These are phyloP conservation scores for Fusarium sp. DNA, from an alignment of 2,329 filamentous ascomycete species.

Conservation along the genomic window DNA sequence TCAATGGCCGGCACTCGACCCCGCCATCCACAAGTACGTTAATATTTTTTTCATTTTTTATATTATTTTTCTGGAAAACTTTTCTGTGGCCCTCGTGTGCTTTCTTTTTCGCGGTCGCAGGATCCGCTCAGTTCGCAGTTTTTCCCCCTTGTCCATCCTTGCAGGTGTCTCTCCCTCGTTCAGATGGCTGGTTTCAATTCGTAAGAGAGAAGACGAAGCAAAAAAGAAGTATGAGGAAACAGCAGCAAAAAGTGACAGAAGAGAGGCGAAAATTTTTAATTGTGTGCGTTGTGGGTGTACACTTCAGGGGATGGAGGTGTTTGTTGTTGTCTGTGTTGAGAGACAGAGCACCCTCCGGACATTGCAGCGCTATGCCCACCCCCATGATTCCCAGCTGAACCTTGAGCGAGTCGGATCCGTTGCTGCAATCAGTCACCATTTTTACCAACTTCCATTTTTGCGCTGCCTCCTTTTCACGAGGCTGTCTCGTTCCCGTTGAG, in stretches of 20 bases:
- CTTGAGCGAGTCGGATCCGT: slow-evolving; percentile 17
- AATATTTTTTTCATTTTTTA: slow-evolving; percentile 17
- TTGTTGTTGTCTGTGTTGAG: slow-evolving; percentile 36
- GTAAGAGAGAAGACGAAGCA: slow-evolving; percentile 26
- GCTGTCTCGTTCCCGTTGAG: slow-evolving; percentile 26
- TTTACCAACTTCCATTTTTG: slow-evolving; percentile 28
- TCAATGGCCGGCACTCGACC: slow-evolving; percentile 20
- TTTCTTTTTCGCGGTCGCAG: slow-evolving; percentile 18
- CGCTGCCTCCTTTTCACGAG: slow-evolving; percentile 35
- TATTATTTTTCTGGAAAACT: slow-evolving; percentile 14
- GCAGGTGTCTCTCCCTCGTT: slow-evolving; percentile 32
- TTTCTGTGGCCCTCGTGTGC: slow-evolving; percentile 18
- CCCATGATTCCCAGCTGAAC: slow-evolving; percentile 39
- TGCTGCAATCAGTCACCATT: slow-evolving; percentile 28
- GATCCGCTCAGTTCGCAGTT: slow-evolving; percentile 20
- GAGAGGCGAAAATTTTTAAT: slow-evolving; percentile 17
- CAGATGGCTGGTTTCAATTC: slow-evolving; percentile 24
- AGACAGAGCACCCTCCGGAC: slow-evolving; percentile 29
- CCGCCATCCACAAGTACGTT: slow-evolving; percentile 23
- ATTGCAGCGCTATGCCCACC: slow-evolving; percentile 31
- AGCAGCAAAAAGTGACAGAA: slow-evolving; percentile 28
- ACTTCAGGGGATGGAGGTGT: slow-evolving; percentile 14
- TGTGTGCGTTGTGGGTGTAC: slow-evolving; percentile 36
- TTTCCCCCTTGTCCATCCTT: slow-evolving; percentile 11
- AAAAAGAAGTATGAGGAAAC: slow-evolving; percentile 27